Evolutionary conservation across 2,329 filamentous ascomycete genomes (phyloP), one percentile per base, ranked within the genome.

Genomic region (Fusarium succisae): DNA sequence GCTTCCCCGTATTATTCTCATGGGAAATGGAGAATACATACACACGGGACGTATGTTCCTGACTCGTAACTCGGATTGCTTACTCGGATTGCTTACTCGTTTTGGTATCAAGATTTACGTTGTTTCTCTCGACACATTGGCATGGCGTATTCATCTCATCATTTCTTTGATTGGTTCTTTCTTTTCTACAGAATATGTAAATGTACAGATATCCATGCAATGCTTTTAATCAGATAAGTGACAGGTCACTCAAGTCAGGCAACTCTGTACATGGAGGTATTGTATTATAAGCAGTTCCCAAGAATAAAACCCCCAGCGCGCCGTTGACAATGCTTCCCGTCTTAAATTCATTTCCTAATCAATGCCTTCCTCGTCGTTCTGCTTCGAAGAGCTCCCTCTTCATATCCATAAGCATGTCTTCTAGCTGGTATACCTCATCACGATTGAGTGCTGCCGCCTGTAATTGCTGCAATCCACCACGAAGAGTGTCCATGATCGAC

Each of bases 361-460:
- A 77, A 53, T 84, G 72, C 67, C 87, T 81, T 43, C 89, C 87
- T 70, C 92, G 87, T 77, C 85, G 85, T 77, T 91, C 91, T 22
- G 93, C 94, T 63, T 91, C 90, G 80, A 93, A 93, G 58, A 95
- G 87, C 80, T 93, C 91, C 72, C 89, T 87, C 81, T 93, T 92
- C 73, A 96, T 90, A 80, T 96, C 92, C 84, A 95, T 94, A 79
- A 96, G 86, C 76, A 94, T 84, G 79, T 95, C 92, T 78, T 96
- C 94, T 74, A 96, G 87, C 79, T 92, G 87, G 67, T 91, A 87
- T 60, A 94, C 89, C 69, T 94, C 91, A 17, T 89, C 86, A 17
- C 89, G 87, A 22, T 90, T 90, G 47, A 97, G 82, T 22, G 88
- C 85, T 28, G 91, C 86, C 35, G 83, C 84, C 61, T 87, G 88